These are phyloP conservation scores for Sistotremastrum niveocremeum DNA, from an alignment of 768 basidiomycete species.

Conservation along the genomic window DNA sequence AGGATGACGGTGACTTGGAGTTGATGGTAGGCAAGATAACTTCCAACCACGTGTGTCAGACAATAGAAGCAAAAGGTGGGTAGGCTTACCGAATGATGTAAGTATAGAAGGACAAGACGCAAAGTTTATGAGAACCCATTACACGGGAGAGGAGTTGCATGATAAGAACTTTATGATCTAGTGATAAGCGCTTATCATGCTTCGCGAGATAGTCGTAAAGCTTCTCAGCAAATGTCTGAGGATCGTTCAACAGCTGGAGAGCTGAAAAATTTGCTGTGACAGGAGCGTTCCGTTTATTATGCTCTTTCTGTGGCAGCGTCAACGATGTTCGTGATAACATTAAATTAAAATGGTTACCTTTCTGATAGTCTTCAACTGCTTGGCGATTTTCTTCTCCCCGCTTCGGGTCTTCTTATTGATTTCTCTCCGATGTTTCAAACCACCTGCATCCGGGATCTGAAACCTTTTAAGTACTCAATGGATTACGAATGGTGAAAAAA, in stretches of 20 bases:
- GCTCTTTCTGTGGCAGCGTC: conserved; percentile 21
- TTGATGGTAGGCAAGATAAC: conserved; percentile 86
- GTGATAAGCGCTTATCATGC: conserved; percentile 88
- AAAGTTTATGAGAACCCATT: conserved; percentile 86
- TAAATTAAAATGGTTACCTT: conserved; percentile 31
- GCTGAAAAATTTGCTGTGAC: conserved; percentile 71
- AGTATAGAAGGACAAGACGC: conserved; percentile 88
- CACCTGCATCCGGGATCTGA: conserved; percentile 53
- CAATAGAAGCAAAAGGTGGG: neutral
- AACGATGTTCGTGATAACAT: neutral
- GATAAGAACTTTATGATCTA: conserved; percentile 93
- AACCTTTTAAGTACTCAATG: neutral
- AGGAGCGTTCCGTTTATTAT: conserved; percentile 14
- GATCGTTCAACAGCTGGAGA: conserved; percentile 83
- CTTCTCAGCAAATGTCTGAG: conserved; percentile 91
- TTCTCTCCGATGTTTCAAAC: conserved; percentile 73
- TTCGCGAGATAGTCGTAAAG: conserved; percentile 72
- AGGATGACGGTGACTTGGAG: conserved; percentile 87
- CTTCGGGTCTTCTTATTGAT: conserved; percentile 89
- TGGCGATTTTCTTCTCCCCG: conserved; percentile 67
- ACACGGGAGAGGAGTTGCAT: conserved; percentile 95
- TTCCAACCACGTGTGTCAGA: conserved; percentile 14
- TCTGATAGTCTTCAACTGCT: conserved; percentile 58
- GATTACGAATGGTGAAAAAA: conserved; percentile 5
- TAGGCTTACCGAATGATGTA: conserved; percentile 54